Conservation (phyloP, 2,329 filamentous ascomycete species). For the Zasmidium citrigriseum region DNA sequence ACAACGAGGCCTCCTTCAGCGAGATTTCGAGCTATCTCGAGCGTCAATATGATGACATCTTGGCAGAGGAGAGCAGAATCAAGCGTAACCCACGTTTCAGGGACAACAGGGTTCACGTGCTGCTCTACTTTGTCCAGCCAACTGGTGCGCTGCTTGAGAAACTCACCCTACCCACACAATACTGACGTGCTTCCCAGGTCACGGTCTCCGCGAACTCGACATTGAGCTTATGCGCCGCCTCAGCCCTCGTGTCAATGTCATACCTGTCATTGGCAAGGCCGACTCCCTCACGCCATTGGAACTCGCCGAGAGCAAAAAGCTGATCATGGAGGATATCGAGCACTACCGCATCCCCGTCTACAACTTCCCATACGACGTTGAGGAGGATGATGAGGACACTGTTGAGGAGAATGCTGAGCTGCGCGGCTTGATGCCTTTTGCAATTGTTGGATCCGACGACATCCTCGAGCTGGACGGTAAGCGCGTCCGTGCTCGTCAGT, state of each 20-base stretch:
- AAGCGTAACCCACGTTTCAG: conserved; percentile 99
- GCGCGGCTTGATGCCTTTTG: conserved; percentile 96
- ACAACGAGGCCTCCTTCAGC: conserved; percentile 92
- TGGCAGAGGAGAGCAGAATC: conserved; percentile 98
- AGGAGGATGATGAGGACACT: conserved; percentile 98
- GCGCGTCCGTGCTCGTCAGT: conserved; percentile 90
- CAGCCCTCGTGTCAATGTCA: conserved; percentile 96
- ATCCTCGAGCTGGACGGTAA: conserved; percentile 90
- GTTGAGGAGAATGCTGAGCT: conserved; percentile 99
- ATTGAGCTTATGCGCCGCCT: conserved; percentile 99
- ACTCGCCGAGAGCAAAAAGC: conserved; percentile 98
- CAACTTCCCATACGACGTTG: conserved; percentile 99
- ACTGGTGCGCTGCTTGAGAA: conserved; percentile 71
- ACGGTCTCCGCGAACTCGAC: conserved; percentile 92
- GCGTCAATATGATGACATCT: conserved; percentile 98
- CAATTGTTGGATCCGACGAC: conserved; percentile 97
- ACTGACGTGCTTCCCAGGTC: conserved; percentile 20
- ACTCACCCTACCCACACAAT: background rate
- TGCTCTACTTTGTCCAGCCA: conserved; percentile 99
- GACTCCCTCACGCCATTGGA: conserved; percentile 96
- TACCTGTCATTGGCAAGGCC: conserved; percentile 97
- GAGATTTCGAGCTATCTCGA: conserved; percentile 98
- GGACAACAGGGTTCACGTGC: conserved; percentile 96
- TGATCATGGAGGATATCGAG: conserved; percentile 99
- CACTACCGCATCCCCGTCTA: conserved; percentile 99